These are phyloP conservation scores for Pouteria glomerata DNA, from an alignment of 148 eudicot species.

Conservation along the genomic window DNA sequence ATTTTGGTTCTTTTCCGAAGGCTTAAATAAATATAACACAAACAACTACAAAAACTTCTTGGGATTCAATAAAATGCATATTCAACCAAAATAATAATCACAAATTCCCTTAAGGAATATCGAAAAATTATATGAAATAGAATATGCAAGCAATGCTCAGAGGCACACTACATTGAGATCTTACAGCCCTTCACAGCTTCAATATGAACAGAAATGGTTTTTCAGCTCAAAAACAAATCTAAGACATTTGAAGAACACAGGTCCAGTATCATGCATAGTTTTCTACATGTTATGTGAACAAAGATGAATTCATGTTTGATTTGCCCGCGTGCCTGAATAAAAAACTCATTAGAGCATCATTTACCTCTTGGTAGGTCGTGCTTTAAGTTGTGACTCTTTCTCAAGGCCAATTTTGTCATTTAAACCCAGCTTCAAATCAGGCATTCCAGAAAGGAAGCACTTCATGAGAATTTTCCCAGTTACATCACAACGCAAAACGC, in stretches of 20 bases:
- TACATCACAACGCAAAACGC: constrained; percentile 95
- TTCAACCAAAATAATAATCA: background rate
- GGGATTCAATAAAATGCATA: background rate
- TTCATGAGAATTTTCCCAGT: constrained; percentile 98
- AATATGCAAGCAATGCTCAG: background rate
- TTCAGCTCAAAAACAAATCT: background rate
- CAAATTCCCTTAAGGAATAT: no score
- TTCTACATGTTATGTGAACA: background rate
- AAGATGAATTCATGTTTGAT: background rate
- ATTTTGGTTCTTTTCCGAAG: no score
- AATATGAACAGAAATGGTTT: background rate
- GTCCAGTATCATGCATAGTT: background rate
- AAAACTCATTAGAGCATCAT: background rate
- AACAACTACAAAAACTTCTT: background rate
- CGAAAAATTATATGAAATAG: background rate
- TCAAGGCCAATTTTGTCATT: constrained; percentile 99
- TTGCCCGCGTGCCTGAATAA: background rate
- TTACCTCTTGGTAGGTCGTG: constrained; percentile 97
- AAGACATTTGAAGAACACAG: background rate
- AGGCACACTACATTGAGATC: background rate
- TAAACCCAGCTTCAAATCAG: constrained; percentile 95
- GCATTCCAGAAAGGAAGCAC: constrained; percentile 99
- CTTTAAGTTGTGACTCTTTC: constrained; percentile 89
- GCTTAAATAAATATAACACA: background rate
- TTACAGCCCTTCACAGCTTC: background rate